phyloP scores from a whole-genome alignment of 805 yeast genomes.

The Maudiozyma pseudohumilis region DNA sequence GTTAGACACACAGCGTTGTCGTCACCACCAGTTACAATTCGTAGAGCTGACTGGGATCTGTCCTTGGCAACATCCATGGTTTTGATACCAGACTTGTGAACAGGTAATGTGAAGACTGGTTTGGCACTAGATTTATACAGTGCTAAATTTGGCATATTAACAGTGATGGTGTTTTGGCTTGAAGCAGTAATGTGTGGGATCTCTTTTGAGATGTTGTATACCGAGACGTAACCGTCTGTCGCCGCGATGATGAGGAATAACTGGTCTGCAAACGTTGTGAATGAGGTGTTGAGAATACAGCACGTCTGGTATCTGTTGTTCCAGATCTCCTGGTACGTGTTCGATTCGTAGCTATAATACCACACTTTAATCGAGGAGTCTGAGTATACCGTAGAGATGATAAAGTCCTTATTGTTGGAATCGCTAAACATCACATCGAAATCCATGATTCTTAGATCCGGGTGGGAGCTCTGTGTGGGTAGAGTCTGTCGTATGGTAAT shows the following conservation, averaged over 20 bases:
- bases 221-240: conserved; percentile 71
- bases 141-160: too few relatives aligned
- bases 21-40: conserved; percentile 78
- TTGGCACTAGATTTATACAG: conserved; percentile 9
- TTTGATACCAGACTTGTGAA: conserved; percentile 84
- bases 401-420: conserved; percentile 11
- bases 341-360: conserved; percentile 35
- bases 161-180: background rate
- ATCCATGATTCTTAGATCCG: conserved; percentile 88
- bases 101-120: conserved; percentile 30
- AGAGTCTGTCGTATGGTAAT: conserved; percentile 43
- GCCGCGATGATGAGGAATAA: conserved; percentile 47
- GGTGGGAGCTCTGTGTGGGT: conserved; percentile 47
- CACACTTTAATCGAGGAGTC: conserved; percentile 69
- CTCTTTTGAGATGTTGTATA: conserved; percentile 43
- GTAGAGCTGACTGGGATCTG: conserved; percentile 9
- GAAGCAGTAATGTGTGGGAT: conserved; percentile 17
- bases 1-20: conserved; percentile 79
- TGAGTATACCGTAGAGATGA: conserved; percentile 66
- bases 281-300: conserved; percentile 58
- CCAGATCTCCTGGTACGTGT: conserved; percentile 36
- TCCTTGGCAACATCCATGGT: conserved; percentile 34
- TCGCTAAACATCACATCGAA: conserved; percentile 42
- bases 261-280: conserved; percentile 29
- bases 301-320: conserved; percentile 56